Conservation (phyloP, 306 rosid species). For the Medicago lupulina region DNA sequence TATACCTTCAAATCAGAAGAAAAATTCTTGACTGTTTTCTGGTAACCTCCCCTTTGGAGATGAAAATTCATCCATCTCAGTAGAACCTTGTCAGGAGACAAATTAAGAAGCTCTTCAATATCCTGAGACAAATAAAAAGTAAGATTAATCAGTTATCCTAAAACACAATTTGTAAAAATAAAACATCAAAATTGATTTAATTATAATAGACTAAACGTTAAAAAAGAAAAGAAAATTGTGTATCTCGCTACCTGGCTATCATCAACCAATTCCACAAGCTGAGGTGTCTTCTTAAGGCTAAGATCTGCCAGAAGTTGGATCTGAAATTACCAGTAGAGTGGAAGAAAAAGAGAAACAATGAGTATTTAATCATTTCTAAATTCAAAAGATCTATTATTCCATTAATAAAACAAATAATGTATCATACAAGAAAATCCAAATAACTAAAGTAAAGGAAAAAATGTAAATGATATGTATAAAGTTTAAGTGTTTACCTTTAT, state of each 20-base stretch:
- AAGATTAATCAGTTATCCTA: slow-evolving; percentile 31
- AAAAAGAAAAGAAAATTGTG: slow-evolving; percentile 4
- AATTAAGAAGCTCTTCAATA: slow-evolving; percentile 91
- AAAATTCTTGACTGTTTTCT: slow-evolving; percentile 77
- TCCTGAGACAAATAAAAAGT: slow-evolving; percentile 58
- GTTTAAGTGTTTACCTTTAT: slow-evolving; percentile 75
- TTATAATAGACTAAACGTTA: slow-evolving; percentile 7
- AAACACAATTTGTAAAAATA: slow-evolving; percentile 16
- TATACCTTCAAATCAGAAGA: slow-evolving; percentile 95
- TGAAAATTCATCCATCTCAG: slow-evolving; percentile 98
- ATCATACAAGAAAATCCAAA: slow-evolving; percentile 25
- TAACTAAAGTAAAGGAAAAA: slow-evolving; percentile 11
- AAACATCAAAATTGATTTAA: slow-evolving; percentile 16
- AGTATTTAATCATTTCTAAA: slow-evolving; percentile 7
- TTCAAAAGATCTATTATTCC: slow-evolving; percentile 25
- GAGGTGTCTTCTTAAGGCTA: slow-evolving; percentile 95
- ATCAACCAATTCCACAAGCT: slow-evolving; percentile 90
- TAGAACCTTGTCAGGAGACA: slow-evolving; percentile 90
- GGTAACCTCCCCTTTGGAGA: slow-evolving; percentile 85
- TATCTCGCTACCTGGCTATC: slow-evolving; percentile 67
- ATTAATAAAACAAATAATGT: slow-evolving; percentile 16
- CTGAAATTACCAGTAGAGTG: slow-evolving; percentile 55
- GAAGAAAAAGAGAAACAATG: slow-evolving; percentile 31
- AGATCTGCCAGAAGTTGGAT: slow-evolving; percentile 97
- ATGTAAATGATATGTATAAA: slow-evolving; percentile 24